These are phyloP conservation scores for Choiromyces venosus DNA, from an alignment of 495 filamentous ascomycete species.

Conservation along the genomic window DNA sequence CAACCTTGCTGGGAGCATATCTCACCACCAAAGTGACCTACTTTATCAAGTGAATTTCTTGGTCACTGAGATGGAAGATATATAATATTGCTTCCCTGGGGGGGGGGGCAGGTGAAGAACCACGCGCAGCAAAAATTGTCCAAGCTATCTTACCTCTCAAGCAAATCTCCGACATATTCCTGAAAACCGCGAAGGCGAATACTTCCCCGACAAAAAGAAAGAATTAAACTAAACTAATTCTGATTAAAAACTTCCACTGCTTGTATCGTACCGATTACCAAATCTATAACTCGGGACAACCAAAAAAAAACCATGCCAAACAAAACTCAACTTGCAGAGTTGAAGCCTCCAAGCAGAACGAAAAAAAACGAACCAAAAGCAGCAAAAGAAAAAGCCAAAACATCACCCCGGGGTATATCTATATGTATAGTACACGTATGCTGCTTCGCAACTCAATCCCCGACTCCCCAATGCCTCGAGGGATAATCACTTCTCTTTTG, in stretches of 20 bases:
- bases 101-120: no score
- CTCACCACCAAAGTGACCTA: no score
- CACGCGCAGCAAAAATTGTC: no score
- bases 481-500: conserved; percentile 26
- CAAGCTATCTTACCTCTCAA: no score
- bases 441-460: conserved; percentile 12
- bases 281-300: background rate
- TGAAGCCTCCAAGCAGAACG: background rate
- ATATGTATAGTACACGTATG: background rate
- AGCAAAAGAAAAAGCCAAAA: background rate
- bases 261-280: background rate
- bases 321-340: background rate
- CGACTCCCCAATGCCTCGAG: conserved; percentile 13
- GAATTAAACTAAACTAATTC: background rate
- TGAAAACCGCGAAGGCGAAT: no score
- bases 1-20: no score
- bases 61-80: no score
- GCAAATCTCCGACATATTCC: no score
- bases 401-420: background rate
- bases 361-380: background rate
- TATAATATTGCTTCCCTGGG: no score
- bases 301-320: background rate
- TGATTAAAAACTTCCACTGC: background rate
- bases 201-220: background rate
- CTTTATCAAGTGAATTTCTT: no score